Evolutionary conservation across 2,329 filamentous ascomycete species (phyloP).

Genomic region (Colletotrichum brevisporum): DNA sequence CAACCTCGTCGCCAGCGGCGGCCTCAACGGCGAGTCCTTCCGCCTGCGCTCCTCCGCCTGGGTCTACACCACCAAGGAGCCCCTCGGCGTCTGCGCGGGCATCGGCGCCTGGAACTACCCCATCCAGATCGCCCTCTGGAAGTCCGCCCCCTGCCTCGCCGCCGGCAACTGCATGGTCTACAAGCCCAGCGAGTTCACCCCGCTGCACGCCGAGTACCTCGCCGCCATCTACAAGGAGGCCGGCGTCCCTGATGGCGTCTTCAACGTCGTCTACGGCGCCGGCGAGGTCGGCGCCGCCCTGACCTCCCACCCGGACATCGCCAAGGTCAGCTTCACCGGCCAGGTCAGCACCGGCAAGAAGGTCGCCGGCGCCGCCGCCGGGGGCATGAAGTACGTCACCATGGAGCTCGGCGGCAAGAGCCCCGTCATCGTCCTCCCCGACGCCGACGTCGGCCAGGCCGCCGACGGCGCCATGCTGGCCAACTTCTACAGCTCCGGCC

Average conservation of each 20-base stretch:
- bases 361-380: constrained; percentile 82
- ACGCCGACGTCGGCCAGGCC: constrained; percentile 83
- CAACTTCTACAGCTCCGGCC: constrained; percentile 92
- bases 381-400: constrained; percentile 89
- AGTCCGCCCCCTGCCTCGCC: constrained; percentile 86
- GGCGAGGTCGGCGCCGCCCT: constrained; percentile 84
- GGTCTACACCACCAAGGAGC: constrained; percentile 86
- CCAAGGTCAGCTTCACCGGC: constrained; percentile 92
- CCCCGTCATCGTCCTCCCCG: constrained; percentile 83
- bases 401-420: constrained; percentile 95
- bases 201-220: constrained; percentile 82
- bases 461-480: constrained; percentile 93
- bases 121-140: constrained; percentile 92
- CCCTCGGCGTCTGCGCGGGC: constrained; percentile 86
- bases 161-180: constrained; percentile 93
- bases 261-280: constrained; percentile 88
- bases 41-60: constrained; percentile 82
- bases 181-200: constrained; percentile 90
- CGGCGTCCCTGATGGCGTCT: constrained; percentile 84
- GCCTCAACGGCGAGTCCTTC: constrained; percentile 84
- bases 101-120: constrained; percentile 96
- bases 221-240: constrained; percentile 84
- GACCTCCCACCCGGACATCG: constrained; percentile 78
- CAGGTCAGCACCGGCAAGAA: constrained; percentile 88
- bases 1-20: constrained; percentile 82